These are phyloP conservation scores for Lepidopterella palustris DNA, from an alignment of 495 filamentous ascomycete genomes.

Conservation along the genomic window DNA sequence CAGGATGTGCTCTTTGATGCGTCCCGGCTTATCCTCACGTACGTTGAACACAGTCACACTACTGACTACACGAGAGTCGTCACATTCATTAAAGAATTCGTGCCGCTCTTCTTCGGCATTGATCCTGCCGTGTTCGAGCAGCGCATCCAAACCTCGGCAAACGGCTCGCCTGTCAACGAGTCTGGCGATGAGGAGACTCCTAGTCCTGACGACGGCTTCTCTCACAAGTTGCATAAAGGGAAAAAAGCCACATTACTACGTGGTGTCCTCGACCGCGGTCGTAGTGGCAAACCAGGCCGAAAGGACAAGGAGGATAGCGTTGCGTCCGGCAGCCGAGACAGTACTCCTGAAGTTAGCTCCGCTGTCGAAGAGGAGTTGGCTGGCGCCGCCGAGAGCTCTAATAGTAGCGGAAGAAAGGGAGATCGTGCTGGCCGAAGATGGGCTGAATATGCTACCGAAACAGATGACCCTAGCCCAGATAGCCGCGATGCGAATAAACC, in stretches of 20 bases:
- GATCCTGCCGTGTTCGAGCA: slow-evolving; percentile 67
- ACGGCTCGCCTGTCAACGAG: slow-evolving; percentile 56
- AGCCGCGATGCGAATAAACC: slow-evolving; percentile 72
- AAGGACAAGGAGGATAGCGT: slow-evolving; percentile 68
- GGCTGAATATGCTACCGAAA: slow-evolving; percentile 53
- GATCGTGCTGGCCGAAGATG: slow-evolving; percentile 43
- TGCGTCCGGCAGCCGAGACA: slow-evolving; percentile 69
- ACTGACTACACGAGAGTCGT: slow-evolving; percentile 69
- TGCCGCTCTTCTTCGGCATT: slow-evolving; percentile 83
- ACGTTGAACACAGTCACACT: slow-evolving; percentile 61
- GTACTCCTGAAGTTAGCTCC: slow-evolving; percentile 74
- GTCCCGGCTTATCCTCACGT: slow-evolving; percentile 70
- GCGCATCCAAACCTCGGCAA: slow-evolving; percentile 64
- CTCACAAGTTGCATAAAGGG: slow-evolving; percentile 52
- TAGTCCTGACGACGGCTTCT: slow-evolving; percentile 45
- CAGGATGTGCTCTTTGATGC: slow-evolving; percentile 74
- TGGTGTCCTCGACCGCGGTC: slow-evolving; percentile 71
- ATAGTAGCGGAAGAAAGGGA: slow-evolving; percentile 31
- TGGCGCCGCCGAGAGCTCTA: slow-evolving; percentile 36
- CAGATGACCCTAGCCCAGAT: slow-evolving; percentile 45
- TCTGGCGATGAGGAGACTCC: slow-evolving; percentile 55
- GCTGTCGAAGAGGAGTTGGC: slow-evolving; percentile 54
- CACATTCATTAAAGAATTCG: slow-evolving; percentile 80
- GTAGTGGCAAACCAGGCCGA: slow-evolving; percentile 54
- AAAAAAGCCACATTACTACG: slow-evolving; percentile 79